Evolutionary conservation across 257 asterid species (phyloP), one percentile per base, ranked within the genome.

Genomic region (Plantago elongata): DNA sequence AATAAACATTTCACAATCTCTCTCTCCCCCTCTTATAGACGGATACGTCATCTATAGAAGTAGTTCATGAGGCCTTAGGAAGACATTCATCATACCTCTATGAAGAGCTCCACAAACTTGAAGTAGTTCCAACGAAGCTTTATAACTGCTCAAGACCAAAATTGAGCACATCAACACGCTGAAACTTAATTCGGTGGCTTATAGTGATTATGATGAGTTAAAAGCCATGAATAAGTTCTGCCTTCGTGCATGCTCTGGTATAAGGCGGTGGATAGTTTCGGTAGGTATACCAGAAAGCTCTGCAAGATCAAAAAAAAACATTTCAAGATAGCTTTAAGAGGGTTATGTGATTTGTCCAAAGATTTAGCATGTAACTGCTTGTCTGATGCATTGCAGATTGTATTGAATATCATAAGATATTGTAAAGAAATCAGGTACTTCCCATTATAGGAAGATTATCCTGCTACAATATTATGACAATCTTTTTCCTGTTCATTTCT

Each of bases 181-280:
- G 65, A 47, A 67, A 45, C 22, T 17, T 34, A 34, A 22, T 17
- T 57, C 70, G 63, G 55, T 47, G 44, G 50, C 44, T 45, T 55
- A 37, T 50, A 37, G 70, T 27, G 42, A 22, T 13, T 56, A 61
- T 71, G 81, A 88, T 14, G 96, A 73, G 72, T 89, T 88, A 72
- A 90, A 86, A 54, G 98, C 98, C 98, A 90, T 88, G 82, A 90
- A 90, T 78, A 84, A 77, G 81, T 85, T 90, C 82, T 90, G 96
- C 84, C 88, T 83, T 78, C 94, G 84, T 30, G 98, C 98, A 69
- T 90, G 96, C 80, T 88, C 98, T 10, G 98, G 98, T 66, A 90
- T 79, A 65, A 90, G 96, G 40, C 96, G 95, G 51, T 81, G 84
- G 69, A 85, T 70, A 34, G 88, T 88, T n/a, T 88, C 96, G 9